Evolutionary conservation across 2,329 filamentous ascomycete genomes (phyloP).

Genomic region (Bipolaris gigantea): DNA sequence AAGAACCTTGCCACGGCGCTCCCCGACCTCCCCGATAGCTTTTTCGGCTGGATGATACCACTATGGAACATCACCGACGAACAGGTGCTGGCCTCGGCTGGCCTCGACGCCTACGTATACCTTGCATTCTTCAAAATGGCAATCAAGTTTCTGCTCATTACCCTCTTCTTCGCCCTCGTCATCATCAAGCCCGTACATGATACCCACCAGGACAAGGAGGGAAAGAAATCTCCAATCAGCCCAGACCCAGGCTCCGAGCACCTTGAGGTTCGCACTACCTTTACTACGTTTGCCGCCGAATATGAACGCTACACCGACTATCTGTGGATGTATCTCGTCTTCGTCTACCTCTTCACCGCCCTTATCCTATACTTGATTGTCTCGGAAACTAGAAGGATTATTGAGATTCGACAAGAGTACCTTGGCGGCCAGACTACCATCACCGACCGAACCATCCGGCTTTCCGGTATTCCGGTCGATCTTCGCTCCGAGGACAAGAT

Average conservation of each 20-base stretch:
- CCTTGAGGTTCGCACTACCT: slow-evolving; percentile 27
- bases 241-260: slow-evolving; percentile 16
- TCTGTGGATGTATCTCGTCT: slow-evolving; percentile 91
- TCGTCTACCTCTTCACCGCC: slow-evolving; percentile 87
- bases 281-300: slow-evolving; percentile 28
- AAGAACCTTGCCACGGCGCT: slow-evolving; percentile 66
- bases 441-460: slow-evolving; percentile 87
- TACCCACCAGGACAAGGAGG: slow-evolving; percentile 54
- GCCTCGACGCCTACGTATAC: slow-evolving; percentile 95
- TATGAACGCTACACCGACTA: slow-evolving; percentile 59
- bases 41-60: slow-evolving; percentile 91
- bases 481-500: slow-evolving; percentile 81
- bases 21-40: slow-evolving; percentile 77
- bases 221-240: slow-evolving; percentile 33
- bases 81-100: slow-evolving; percentile 85
- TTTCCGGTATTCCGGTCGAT: slow-evolving; percentile 83
- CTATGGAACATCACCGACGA: slow-evolving; percentile 85
- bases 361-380: slow-evolving; percentile 83
- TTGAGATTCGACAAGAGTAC: slow-evolving; percentile 84
- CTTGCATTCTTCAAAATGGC: slow-evolving; percentile 96
- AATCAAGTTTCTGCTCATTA: slow-evolving; percentile 75
- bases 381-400: slow-evolving; percentile 80
- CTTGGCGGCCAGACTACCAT: slow-evolving; percentile 92
- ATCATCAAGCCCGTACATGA: slow-evolving; percentile 86
- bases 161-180: slow-evolving; percentile 77